phyloP scores from a whole-genome alignment of 2,329 filamentous ascomycete genomes.

The Colletotrichum karsti region DNA sequence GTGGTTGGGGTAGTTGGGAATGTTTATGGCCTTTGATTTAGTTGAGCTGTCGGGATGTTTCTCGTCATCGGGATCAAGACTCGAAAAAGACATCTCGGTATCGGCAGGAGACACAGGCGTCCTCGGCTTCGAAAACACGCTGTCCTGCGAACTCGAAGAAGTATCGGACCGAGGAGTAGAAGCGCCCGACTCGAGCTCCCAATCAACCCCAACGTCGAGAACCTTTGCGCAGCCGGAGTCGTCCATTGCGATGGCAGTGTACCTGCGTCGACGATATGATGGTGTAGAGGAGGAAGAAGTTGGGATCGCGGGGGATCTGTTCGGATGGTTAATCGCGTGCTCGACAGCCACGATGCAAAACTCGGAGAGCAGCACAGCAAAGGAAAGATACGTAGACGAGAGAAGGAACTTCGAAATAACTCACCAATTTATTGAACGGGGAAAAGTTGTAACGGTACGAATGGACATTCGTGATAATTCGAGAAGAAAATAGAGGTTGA shows the following conservation, averaged over 20 bases:
- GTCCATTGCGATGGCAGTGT: background rate
- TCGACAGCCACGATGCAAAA: background rate
- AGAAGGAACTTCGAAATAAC: background rate
- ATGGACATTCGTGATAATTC: background rate
- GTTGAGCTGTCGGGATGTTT: background rate
- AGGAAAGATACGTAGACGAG: background rate
- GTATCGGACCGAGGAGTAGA: slow-evolving; percentile 1
- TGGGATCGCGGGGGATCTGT: background rate
- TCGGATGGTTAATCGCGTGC: background rate
- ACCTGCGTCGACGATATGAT: background rate
- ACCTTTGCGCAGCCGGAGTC: background rate
- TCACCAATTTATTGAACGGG: background rate
- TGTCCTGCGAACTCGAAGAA: background rate
- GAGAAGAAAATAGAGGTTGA: background rate
- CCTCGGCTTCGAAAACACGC: background rate
- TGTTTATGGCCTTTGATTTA: accelerated
- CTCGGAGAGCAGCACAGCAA: background rate
- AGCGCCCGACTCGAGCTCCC: slow-evolving; percentile 1
- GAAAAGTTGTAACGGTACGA: background rate
- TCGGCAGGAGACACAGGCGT: background rate
- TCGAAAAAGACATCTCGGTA: background rate
- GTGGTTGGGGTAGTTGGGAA: background rate
- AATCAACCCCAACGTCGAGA: background rate
- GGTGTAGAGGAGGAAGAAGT: background rate
- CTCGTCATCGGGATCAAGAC: accelerated